Evolutionary conservation across 1,284 basidiomycete species (phyloP), one percentile per base, ranked within the genome.

Genomic region (Hymenochaete sp.): DNA sequence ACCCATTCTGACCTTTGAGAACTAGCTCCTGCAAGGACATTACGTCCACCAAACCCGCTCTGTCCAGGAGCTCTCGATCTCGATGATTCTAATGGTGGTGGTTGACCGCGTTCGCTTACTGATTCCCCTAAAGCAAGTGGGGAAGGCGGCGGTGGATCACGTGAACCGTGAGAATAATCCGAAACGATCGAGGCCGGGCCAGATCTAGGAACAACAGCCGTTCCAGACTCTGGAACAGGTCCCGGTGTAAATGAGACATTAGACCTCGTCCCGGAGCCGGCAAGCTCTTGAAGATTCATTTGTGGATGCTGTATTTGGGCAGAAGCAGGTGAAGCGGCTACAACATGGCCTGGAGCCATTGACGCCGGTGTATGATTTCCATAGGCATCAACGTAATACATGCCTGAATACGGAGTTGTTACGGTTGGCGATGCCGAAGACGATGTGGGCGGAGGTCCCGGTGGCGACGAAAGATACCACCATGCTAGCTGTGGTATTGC

Each of bases 1-100:
- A 95, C 93, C 84, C 83, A 93, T 52, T 93, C 89, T 16, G 88
- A 91, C 9, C 90, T 75, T 40, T 84, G 72, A 5, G 76, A 65
- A 10, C 81, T 79, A 2, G 79, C 74, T 49, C 77, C 79, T 1
- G 82, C 79, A 49, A 82, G 82, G 55, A 79, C 70, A 14, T 58
- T 43, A 21, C 59, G 56, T 13, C 63, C 62, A 10, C 45, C 46
- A 13, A 13, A 11, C 13, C 19, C 21, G n/a, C 39, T 28, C 25
- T 26, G 39, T 16, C 4, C 27, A 7, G n/a, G 6, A 2, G 21
- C 24, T 10, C 3, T 14, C 2, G n/a, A 27, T 19, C 31, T 41
- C 27, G 37, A 11, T 39, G 28, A 28, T 18, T 9, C 18, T 3
- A 24, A 26, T 26, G 26, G 32, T 25, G 29, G 24, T 24, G 24